Percentiles rank a stretch among this genome's conserved stretches.
These are phyloP conservation scores for Saururus chinensis DNA, from an alignment of 164 flowering plant species.

Conservation along the genomic window DNA sequence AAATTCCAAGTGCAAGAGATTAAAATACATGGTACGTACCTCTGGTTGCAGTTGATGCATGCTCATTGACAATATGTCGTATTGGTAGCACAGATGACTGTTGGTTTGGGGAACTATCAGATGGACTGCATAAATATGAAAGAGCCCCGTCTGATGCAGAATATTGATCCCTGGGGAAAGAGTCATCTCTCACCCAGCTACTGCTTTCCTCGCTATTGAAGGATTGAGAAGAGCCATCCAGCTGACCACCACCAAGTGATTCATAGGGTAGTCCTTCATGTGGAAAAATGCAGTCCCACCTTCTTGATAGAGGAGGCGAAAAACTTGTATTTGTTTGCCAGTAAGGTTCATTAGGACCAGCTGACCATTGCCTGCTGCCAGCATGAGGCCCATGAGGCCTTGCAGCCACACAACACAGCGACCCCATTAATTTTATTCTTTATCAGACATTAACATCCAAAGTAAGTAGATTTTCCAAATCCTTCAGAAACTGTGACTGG, in stretches of 20 bases:
- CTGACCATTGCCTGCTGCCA: slow-evolving; percentile 62
- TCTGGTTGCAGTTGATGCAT: no score
- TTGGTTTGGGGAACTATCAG: slow-evolving; percentile 53
- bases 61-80: no score
- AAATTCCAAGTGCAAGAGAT: no score
- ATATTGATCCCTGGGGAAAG: slow-evolving; percentile 30
- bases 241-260: slow-evolving; percentile 34
- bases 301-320: slow-evolving; percentile 68
- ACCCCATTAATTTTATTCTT: slow-evolving; percentile 46
- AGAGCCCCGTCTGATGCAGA: slow-evolving; percentile 58
- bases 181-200: slow-evolving; percentile 48
- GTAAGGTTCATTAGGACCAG: slow-evolving; percentile 75
- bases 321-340: slow-evolving; percentile 87
- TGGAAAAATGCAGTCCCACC: slow-evolving; percentile 63
- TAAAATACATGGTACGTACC: no score
- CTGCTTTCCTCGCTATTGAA: slow-evolving; percentile 62
- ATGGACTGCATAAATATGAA: slow-evolving; percentile 52
- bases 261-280: slow-evolving; percentile 45
- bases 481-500: no score
- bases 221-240: slow-evolving; percentile 63
- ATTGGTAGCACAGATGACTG: no score
- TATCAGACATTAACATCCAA: no score
- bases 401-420: slow-evolving; percentile 98
- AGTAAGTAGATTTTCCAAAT: no score
- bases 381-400: slow-evolving; percentile 92